Conservation (phyloP, 1,284 basidiomycete genomes). For the Ustilago hordei region DNA sequence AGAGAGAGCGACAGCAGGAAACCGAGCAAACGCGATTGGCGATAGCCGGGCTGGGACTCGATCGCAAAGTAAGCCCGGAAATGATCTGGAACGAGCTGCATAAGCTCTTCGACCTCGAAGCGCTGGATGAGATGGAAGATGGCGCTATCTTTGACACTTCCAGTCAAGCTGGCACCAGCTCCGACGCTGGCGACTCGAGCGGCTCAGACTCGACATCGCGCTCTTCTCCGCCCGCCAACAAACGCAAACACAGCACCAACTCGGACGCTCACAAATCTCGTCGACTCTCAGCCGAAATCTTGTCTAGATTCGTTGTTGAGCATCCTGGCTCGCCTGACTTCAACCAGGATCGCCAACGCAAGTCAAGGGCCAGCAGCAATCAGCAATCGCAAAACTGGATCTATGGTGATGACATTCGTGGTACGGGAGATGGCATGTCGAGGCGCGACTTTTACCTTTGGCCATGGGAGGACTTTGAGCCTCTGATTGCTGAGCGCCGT, state of each 20-base stretch:
- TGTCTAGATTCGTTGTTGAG: conserved; percentile 37
- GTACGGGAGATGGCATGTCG: conserved; percentile 47
- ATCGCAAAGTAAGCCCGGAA: conserved; percentile 26
- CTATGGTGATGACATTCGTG: conserved; percentile 40
- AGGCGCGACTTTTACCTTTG: conserved; percentile 49
- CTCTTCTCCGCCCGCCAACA: conserved; percentile 10
- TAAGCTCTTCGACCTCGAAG: conserved; percentile 56
- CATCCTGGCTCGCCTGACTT: conserved; percentile 51
- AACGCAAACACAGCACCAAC: conserved; percentile 19
- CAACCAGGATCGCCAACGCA: conserved; percentile 20
- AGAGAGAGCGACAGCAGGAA: conserved; percentile 39
- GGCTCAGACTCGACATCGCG: conserved; percentile 27
- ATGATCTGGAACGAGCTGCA: conserved; percentile 55
- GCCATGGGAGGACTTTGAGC: conserved; percentile 51
- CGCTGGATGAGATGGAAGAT: conserved; percentile 60
- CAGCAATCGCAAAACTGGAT: conserved; percentile 41
- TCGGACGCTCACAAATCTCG: conserved; percentile 8
- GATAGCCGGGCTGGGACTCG: conserved; percentile 44
- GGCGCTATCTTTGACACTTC: conserved; percentile 46
- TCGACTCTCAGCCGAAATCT: conserved; percentile 13
- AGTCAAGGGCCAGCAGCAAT: conserved; percentile 12
- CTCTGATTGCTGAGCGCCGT: conserved; percentile 41
- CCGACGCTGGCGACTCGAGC: conserved; percentile 34
- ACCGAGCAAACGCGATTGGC: conserved; percentile 31
- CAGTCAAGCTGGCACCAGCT: conserved; percentile 42